Base-by-base conservation (phyloP, 495 filamentous ascomycete genomes). In the Ramalina intermedia region DNA sequence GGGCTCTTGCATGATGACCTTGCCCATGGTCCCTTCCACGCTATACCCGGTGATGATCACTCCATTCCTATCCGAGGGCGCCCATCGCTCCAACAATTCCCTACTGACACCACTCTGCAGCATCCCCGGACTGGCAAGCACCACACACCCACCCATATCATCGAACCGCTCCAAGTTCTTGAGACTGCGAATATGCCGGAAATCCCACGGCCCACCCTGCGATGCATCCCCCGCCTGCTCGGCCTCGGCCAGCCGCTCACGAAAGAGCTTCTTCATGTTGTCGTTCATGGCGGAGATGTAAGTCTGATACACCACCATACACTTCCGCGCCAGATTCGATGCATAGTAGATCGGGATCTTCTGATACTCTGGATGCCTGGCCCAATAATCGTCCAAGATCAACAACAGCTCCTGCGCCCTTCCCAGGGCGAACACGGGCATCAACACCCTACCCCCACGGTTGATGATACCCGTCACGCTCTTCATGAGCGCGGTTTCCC, bases 261-360 rank as follows among this genome's bases (percentile, higher is more conserved):
- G 73, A 67, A 93, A 94, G 7, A 91, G 73, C 2, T 84, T 75
- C 59, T 94, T 95, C 66, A 98, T 96, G 57, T 94, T 96, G 61
- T 95, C 90, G 61, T 98, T 98, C 91, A 98, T 98, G 23, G 87
- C 85, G 46, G 85, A 82, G 50, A 95, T 84, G 59, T 96, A 96
- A 1, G 91, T 98, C 63, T 96, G 90, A 59, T 98, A 98, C 6
- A 98, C 88, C 16, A 94, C 76, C 91, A 98, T 98, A 61, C 91
- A 98, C 63, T 94, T 91, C 54, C 90, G 70, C 1, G 91, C 91
- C 42, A 95, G 74, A 59, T 90, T 94, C 52, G 82, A 87, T 43
- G 91, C 91, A 63, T 96, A 98, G 69, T 96, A 98, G 47, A 98
- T 96, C 16, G 91, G 91, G 17, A 82, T 79, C 51, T 84, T 85